Conservation (phyloP, 805 yeast genomes). For the Lipomyces chichibuensis region DNA sequence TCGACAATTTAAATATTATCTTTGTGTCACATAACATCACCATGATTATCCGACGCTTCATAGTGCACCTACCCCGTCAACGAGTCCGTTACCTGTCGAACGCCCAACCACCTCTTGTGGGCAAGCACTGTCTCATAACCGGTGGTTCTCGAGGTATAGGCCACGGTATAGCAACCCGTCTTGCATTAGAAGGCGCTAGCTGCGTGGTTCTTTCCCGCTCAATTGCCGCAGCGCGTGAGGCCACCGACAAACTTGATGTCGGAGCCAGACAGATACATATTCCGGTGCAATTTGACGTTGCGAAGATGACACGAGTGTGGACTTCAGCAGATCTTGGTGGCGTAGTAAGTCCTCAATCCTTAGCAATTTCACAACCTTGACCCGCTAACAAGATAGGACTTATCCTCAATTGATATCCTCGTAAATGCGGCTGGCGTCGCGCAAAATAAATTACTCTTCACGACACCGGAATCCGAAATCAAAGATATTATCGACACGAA, state of each 20-base stretch:
- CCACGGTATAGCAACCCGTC: conserved; percentile 53
- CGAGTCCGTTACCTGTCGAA: neutral
- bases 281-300: conserved; percentile 28
- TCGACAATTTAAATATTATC: neutral
- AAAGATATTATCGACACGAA: conserved; percentile 56
- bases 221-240: conserved; percentile 44
- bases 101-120: neutral
- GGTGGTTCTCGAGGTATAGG: conserved; percentile 79
- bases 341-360: neutral
- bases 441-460: conserved; percentile 56
- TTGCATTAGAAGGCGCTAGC: conserved; percentile 57
- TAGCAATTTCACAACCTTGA: neutral
- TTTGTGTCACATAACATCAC: neutral
- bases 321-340: conserved; percentile 25
- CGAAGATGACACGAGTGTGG: conserved; percentile 23
- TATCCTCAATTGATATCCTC: conserved; percentile 48
- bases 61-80: neutral
- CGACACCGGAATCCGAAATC: conserved; percentile 51
- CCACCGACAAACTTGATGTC: conserved; percentile 29
- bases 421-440: conserved; percentile 64
- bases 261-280: conserved; percentile 19
- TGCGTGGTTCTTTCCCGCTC: conserved; percentile 58
- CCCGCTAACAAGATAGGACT: conserved; percentile 7
- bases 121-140: conserved; percentile 26
- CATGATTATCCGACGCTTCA: neutral